Base-by-base conservation (phyloP, 305 asterid species). In the Caryopteris hybrid region DNA sequence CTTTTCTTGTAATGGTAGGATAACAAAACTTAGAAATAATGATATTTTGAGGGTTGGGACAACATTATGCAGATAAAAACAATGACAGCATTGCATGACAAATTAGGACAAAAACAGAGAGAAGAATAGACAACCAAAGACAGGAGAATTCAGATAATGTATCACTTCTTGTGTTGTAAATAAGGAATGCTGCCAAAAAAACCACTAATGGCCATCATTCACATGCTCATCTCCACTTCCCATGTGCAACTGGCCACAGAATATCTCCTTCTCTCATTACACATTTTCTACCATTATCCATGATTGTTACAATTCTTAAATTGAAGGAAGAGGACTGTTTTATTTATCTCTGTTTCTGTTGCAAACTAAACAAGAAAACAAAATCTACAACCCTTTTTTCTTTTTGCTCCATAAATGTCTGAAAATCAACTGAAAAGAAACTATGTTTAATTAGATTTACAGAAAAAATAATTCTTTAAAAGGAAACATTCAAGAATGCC, bases 401-500 rank as follows among this genome's bases (percentile, higher is more conserved):
- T n/a, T n/a, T n/a, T n/a, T n/a, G 17, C 33, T 8, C 51, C 31
- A 13, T 6, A 63, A 18, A 17, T 17, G 25, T 25, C 41, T 39
- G 54, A 6, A 11, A 41, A 6, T 27, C 64, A 36, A 21, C 48
- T 33, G 31, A 64, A 62, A 74, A 58, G 12, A n/a, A 64, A 67
- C 47, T 21, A 29, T 10, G 8, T 31, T 46, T 33, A 36, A 36
- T 6, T 8, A 67, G 53, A 71, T 75, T 43, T 74, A 71, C 78
- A 74, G 29, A 51, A 25, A 58, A 22, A 6, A 3, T 14, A 8
- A 18, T 18, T 18, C 29, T 21, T 21, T 50, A 0, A 53, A 27
- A 29, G 23, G 18, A 42, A 17, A 69, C 18, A 73, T 56, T 91
- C 84, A 90, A 74, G 89, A 86, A 81, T 83, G 76, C 99, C 94